Evolutionary conservation across 73 alveolate species (phyloP).

Genomic region (Paraurostyla sp.): DNA sequence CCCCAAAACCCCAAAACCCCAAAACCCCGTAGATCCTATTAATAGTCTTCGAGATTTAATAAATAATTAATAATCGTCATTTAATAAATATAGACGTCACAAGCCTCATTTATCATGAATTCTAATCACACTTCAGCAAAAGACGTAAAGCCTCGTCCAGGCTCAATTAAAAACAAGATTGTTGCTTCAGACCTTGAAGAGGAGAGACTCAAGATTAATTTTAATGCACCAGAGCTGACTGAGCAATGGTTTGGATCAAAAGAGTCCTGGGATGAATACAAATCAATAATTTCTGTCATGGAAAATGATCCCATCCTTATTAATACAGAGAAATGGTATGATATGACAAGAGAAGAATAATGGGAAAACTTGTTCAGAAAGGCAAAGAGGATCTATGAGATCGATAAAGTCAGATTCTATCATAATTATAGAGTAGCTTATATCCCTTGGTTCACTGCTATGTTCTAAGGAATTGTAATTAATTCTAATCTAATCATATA

Average conservation of each 20-base stretch:
- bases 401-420: constrained; percentile 19
- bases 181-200: constrained; percentile 48
- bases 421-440: neutral
- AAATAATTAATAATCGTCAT: too few species aligned
- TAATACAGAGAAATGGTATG: constrained; percentile 40
- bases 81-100: too few species aligned
- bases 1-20: too few species aligned
- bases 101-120: too few species aligned
- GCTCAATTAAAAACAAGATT: constrained; percentile 53
- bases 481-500: neutral
- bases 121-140: too few species aligned
- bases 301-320: constrained; percentile 39
- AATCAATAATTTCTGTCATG: neutral
- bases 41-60: too few species aligned
- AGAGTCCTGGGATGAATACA: neutral
- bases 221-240: constrained; percentile 49
- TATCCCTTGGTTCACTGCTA: neutral
- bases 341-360: constrained; percentile 65
- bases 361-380: constrained; percentile 4
- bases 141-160: too few species aligned
- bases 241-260: neutral
- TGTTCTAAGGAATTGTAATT: neutral
- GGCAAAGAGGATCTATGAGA: constrained; percentile 15
- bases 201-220: constrained; percentile 63
- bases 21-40: too few species aligned